phyloP scores from a whole-genome alignment of 75 land plant species.

The Cryptomeria japonica region DNA sequence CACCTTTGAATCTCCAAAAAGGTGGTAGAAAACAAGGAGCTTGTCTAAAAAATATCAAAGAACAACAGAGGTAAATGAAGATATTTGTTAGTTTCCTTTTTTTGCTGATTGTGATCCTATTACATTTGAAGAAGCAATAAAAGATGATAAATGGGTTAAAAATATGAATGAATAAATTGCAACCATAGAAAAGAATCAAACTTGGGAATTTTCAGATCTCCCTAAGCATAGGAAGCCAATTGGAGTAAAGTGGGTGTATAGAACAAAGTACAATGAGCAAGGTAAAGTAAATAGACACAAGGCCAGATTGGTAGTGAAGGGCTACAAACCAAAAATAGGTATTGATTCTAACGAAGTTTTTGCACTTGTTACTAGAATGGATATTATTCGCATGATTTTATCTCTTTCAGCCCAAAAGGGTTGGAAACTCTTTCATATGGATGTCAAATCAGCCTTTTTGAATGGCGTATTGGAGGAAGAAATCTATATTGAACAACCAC shows the following conservation, averaged over 20 bases:
- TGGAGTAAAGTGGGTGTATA: conserved; percentile 23
- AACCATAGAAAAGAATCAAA: conserved; percentile 18
- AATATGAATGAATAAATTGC: conserved; percentile 19
- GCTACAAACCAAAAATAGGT: no score
- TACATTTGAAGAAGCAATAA: background rate
- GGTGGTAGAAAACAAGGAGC: background rate
- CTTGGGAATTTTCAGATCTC: conserved; percentile 17
- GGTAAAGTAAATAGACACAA: conserved; percentile 8
- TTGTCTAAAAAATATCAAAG: background rate
- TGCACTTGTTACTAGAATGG: background rate
- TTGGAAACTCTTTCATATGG: background rate
- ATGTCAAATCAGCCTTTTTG: background rate
- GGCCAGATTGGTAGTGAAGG: background rate
- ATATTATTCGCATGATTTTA: background rate
- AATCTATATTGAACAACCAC: background rate
- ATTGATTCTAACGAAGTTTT: no score
- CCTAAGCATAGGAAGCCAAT: conserved; percentile 4
- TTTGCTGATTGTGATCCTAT: background rate
- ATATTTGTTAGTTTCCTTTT: background rate
- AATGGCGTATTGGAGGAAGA: background rate
- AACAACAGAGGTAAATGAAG: background rate
- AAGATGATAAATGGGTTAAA: background rate
- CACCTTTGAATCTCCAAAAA: background rate
- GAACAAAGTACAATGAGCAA: conserved; percentile 12
- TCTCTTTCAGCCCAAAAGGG: background rate